Evolutionary conservation across 768 basidiomycete genomes (phyloP), one percentile per base, ranked within the genome.

Genomic region (Pisolithus tinctorius): DNA sequence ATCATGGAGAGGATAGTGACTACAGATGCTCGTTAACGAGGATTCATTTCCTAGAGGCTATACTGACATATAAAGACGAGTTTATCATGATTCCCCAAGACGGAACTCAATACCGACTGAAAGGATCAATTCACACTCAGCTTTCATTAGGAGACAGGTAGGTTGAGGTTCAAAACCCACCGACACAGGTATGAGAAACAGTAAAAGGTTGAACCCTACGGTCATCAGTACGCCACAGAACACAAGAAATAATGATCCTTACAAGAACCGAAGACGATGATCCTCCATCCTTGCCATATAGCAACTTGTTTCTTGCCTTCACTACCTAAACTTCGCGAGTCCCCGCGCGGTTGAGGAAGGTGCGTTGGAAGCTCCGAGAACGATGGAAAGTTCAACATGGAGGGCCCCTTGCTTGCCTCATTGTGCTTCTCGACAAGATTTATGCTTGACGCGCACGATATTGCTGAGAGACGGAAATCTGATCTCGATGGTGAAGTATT

Each of bases 1-100:
- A 91, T 78, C 65, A 93, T 78, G 9, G 85, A 78, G 26, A 88
- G 67, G 55, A 84, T 73, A 53, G 78, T 84, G 49, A 82, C 85
- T 88, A 54, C 48, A 6, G 9, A 9, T 14, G 13, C 25, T 39
- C 5, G 27, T 48, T n/a, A 45, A 10, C 4, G 31, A 47, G 3
- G 25, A 34, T 31, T 30, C 40, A 23, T n/a, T 40, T 14, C 34
- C 17, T 4, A 45, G 6, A 39, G 31, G 27, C 11, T 17, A 23
- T 13, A 63, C 82, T 63, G 55, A 86, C 88, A 76, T 34, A 77
- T 66, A 59, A 89, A 89, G 23, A 82, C 74, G 20, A 86, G 60
- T 4, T 72, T 76, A 52, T 81, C 74, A 3, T 77, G 71, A 26
- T 71, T 67, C 40, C 73, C 71, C 47, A 77, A 67, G 17, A 77